These are phyloP conservation scores for Aspergillus udagawae DNA, from an alignment of 2,329 filamentous ascomycete genomes.

Conservation along the genomic window DNA sequence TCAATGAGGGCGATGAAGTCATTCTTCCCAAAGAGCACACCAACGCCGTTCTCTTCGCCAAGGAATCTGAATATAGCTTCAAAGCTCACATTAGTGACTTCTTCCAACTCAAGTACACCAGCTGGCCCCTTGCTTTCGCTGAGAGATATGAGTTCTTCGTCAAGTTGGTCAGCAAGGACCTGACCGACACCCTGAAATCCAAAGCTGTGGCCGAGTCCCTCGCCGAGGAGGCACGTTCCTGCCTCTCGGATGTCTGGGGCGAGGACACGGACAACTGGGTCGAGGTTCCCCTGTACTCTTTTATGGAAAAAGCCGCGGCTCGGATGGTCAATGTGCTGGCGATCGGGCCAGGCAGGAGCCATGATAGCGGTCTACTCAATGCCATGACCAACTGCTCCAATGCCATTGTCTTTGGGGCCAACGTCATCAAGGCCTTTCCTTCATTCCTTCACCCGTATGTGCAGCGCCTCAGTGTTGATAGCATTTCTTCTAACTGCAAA, in stretches of 20 bases:
- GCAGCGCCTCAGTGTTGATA: not conserved
- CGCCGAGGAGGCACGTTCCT: conserved; percentile 9
- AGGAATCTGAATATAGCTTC: conserved; percentile 11
- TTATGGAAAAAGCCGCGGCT: conserved; percentile 10
- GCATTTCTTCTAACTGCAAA: not conserved
- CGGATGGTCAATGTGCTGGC: conserved; percentile 12
- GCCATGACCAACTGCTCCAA: conserved; percentile 13
- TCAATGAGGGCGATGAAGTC: conserved; percentile 13
- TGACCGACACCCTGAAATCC: conserved; percentile 9
- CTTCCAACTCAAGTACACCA: conserved; percentile 13
- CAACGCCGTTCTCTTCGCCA: conserved; percentile 7
- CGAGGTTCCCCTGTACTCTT: conserved; percentile 6
- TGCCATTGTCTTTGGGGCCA: conserved; percentile 10
- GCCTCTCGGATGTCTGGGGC: conserved; percentile 9
- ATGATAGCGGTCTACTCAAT: conserved; percentile 5
- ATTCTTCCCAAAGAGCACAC: conserved; percentile 9
- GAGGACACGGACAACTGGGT: conserved; percentile 9
- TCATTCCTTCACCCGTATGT: conserved; percentile 8
- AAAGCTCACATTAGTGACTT: conserved; percentile 10
- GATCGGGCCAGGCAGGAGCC: conserved; percentile 7
- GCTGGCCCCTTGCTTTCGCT: conserved; percentile 11
- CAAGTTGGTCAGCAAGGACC: conserved; percentile 13
- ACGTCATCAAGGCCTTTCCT: conserved; percentile 12
- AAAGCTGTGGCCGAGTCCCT: conserved; percentile 7
- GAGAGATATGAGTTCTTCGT: conserved; percentile 12